Evolutionary conservation across 768 basidiomycete genomes (phyloP).

Genomic region (Mycena leptocephala): DNA sequence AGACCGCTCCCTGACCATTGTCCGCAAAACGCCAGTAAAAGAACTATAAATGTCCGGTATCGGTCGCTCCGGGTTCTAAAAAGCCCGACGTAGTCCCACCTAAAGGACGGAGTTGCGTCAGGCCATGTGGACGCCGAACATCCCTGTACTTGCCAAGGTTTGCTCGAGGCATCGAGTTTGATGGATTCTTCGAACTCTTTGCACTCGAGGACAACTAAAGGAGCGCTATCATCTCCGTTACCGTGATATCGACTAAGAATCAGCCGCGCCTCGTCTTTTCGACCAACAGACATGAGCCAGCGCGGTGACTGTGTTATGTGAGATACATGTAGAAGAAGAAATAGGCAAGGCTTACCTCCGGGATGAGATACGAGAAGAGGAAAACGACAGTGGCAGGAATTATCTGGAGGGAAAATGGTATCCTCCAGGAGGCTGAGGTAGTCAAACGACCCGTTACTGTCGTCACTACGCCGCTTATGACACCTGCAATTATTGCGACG

Average conservation of each 20-base stretch:
- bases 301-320: slow-evolving; percentile 61
- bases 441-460: slow-evolving; percentile 13
- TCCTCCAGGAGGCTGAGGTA: slow-evolving; percentile 27
- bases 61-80: slow-evolving; percentile 64
- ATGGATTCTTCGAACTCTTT: slow-evolving; percentile 69
- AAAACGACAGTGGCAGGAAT: slow-evolving; percentile 23
- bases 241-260: slow-evolving; percentile 72
- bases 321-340: neutral
- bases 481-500: slow-evolving; percentile 14
- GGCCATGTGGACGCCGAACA: neutral
- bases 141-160: slow-evolving; percentile 62
- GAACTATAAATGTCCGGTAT: slow-evolving; percentile 63
- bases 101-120: slow-evolving; percentile 25
- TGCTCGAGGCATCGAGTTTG: slow-evolving; percentile 67
- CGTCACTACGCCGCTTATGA: slow-evolving; percentile 23
- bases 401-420: slow-evolving; percentile 32
- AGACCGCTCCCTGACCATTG: slow-evolving; percentile 74
- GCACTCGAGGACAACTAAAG: slow-evolving; percentile 67
- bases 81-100: slow-evolving; percentile 69
- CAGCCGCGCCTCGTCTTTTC: slow-evolving; percentile 62
- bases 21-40: slow-evolving; percentile 71
- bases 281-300: slow-evolving; percentile 68
- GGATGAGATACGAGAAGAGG: slow-evolving; percentile 52
- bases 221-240: slow-evolving; percentile 63
- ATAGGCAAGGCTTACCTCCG: slow-evolving; percentile 47